Conservation (phyloP, 345 rosid species). For the Lumnitzera littorea region DNA sequence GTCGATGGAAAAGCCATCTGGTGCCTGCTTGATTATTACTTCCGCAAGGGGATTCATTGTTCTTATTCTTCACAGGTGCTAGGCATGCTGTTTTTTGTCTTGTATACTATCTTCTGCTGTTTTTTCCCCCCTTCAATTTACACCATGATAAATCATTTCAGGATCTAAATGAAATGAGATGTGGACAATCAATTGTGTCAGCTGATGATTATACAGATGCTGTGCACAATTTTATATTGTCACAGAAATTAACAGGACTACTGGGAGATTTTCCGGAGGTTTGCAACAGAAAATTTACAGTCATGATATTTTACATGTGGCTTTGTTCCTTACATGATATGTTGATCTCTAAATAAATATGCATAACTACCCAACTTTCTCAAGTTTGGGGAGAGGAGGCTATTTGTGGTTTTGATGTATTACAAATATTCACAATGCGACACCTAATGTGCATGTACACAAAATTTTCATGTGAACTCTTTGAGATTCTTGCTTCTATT, state of each 20-base stretch:
- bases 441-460: too few species aligned
- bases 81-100: conserved; percentile 7
- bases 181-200: conserved; percentile 64
- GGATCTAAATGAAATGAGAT: conserved; percentile 37
- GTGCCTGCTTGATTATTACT: conserved; percentile 93
- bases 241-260: conserved; percentile 68
- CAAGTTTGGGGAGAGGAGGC: too few species aligned
- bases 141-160: conserved; percentile 4
- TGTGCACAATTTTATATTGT: conserved; percentile 72
- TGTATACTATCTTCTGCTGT: not conserved
- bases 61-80: conserved; percentile 48
- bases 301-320: not conserved
- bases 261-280: conserved; percentile 95
- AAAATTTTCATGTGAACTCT: too few species aligned
- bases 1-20: conserved; percentile 88
- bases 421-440: too few species aligned
- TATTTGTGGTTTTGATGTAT: too few species aligned
- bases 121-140: too few species aligned
- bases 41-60: conserved; percentile 67
- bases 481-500: too few species aligned
- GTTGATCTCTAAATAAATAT: not conserved
- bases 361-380: too few species aligned
- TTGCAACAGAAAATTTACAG: conserved; percentile 3
- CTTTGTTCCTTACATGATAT: not conserved
- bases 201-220: conserved; percentile 63